Conservation (phyloP, 225 moss, liverwort and hornwort genomes). For the Marchantia polymorpha region DNA sequence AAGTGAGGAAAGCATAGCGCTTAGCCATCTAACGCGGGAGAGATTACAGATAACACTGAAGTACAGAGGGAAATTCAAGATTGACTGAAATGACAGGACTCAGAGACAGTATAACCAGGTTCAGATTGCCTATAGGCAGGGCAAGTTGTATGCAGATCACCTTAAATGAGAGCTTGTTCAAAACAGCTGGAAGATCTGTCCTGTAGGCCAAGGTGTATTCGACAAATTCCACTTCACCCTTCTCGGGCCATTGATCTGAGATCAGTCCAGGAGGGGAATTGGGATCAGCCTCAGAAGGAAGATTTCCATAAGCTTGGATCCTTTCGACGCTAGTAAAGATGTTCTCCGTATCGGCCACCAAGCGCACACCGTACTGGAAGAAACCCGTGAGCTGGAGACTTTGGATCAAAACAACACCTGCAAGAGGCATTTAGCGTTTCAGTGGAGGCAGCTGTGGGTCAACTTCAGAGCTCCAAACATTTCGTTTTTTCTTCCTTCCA, state of each 20-base stretch:
- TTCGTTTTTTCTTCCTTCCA: neutral
- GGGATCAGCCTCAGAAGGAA: conserved; percentile 72
- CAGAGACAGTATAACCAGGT: neutral
- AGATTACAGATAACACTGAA: neutral
- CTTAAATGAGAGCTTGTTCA: conserved; percentile 81
- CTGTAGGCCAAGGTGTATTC: conserved; percentile 91
- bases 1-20: conserved; percentile 32
- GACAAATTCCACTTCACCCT: conserved; percentile 74
- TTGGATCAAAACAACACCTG: conserved; percentile 66
- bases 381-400: conserved; percentile 90
- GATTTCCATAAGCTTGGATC: conserved; percentile 68
- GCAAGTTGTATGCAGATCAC: conserved; percentile 26
- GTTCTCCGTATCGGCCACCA: conserved; percentile 79
- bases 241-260: conserved; percentile 71
- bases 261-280: conserved; percentile 74
- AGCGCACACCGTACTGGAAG: conserved; percentile 82
- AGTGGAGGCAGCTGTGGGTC: neutral
- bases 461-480: neutral
- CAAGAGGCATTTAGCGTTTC: too few species aligned
- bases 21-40: neutral
- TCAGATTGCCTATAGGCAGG: neutral
- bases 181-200: conserved; percentile 72
- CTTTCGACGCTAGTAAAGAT: conserved; percentile 90
- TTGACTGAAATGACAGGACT: neutral
- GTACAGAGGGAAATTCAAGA: neutral